These are phyloP conservation scores for Hericium coralloides DNA, from an alignment of 768 basidiomycete genomes.

Conservation along the genomic window DNA sequence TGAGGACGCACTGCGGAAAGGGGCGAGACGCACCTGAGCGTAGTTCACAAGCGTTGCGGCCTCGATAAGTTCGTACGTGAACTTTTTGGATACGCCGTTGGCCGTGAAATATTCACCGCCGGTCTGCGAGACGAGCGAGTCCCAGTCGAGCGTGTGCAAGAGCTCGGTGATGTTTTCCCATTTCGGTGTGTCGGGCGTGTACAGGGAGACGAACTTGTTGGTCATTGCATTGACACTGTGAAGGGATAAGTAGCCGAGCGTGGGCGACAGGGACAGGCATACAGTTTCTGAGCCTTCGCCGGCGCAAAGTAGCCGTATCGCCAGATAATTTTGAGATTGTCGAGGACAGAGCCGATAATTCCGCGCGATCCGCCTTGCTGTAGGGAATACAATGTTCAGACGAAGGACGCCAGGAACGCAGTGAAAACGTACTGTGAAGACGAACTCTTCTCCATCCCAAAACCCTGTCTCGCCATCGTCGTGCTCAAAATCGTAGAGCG, in stretches of 20 bases:
- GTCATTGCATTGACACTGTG: constrained; percentile 46
- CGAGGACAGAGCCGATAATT: constrained; percentile 1
- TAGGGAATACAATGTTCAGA: not conserved
- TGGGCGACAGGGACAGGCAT: not conserved
- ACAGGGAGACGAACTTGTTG: constrained; percentile 42
- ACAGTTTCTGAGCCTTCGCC: constrained; percentile 3
- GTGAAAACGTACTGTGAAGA: constrained; percentile 44
- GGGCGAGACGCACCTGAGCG: constrained; percentile 41
- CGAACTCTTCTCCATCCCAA: constrained; percentile 76
- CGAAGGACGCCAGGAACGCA: not conserved
- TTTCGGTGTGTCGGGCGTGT: constrained; percentile 40
- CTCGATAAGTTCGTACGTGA: constrained; percentile 63
- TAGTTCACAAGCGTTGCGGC: constrained; percentile 76
- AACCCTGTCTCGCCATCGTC: constrained; percentile 52
- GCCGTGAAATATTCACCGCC: constrained; percentile 44
- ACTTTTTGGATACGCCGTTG: constrained; percentile 47
- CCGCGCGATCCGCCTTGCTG: not conserved
- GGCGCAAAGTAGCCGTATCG: constrained; percentile 8
- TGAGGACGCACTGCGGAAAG: not conserved
- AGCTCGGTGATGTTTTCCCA: constrained; percentile 46
- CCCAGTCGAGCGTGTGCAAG: constrained; percentile 14
- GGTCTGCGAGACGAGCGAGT: constrained; percentile 34
- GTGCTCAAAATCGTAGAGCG: constrained; percentile 34
- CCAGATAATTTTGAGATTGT: constrained; percentile 6
- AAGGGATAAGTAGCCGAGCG: not conserved